These are phyloP conservation scores for Penicillium decumbens DNA, from an alignment of 2,329 filamentous ascomycete species.

Conservation along the genomic window DNA sequence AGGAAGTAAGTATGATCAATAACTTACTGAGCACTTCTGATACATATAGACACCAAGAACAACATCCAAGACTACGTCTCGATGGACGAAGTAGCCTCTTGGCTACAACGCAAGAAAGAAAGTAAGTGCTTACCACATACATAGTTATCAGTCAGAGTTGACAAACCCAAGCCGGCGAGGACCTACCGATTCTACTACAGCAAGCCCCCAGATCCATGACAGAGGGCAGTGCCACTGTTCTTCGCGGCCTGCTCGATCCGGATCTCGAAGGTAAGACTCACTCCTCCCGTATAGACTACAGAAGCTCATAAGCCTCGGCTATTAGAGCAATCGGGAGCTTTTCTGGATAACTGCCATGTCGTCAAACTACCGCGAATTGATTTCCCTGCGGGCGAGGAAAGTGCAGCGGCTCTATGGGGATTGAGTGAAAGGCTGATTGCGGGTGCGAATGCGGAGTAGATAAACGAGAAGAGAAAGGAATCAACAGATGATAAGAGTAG, in stretches of 20 bases:
- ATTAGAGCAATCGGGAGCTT: constrained; percentile 23
- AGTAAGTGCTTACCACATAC: constrained; percentile 6
- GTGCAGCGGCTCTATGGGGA: constrained; percentile 29
- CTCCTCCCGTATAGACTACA: not conserved
- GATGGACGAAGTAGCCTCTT: constrained; percentile 19
- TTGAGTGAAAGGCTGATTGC: constrained; percentile 29
- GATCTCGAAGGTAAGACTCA: constrained; percentile 18
- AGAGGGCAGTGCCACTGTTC: constrained; percentile 20
- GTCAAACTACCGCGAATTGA: constrained; percentile 20
- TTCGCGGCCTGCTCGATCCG: constrained; percentile 26
- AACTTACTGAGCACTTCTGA: not conserved
- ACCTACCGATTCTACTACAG: constrained; percentile 22
- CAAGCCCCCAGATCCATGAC: constrained; percentile 22
- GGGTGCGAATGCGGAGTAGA: not conserved
- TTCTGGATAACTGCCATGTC: constrained; percentile 23
- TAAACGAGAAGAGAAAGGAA: not conserved
- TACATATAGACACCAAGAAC: constrained; percentile 18
- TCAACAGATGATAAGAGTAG: not conserved
- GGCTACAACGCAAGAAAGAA: constrained; percentile 25
- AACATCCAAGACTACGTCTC: constrained; percentile 22
- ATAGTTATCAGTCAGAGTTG: not conserved
- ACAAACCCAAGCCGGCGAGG: constrained; percentile 15
- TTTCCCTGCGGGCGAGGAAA: constrained; percentile 26
- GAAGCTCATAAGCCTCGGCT: not conserved
- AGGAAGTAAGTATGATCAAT: constrained; percentile 19